Evolutionary conservation across 805 yeast genomes (phyloP), one percentile per base, ranked within the genome.

Genomic region (Ascoidea asiatica): DNA sequence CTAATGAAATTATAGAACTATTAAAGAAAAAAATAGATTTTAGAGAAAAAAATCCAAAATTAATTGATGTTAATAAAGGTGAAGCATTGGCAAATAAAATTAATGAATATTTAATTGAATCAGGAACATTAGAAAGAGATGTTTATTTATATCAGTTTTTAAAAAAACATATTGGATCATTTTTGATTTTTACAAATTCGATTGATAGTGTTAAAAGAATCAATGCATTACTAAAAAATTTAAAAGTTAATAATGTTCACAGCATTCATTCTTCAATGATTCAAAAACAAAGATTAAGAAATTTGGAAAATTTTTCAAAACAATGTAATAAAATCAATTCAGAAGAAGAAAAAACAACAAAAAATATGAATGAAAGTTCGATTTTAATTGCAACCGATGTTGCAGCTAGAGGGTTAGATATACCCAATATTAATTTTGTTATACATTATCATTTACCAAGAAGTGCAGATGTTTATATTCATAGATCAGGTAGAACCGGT

Each of bases 401-500:
- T 40, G 98, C 98, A 2, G 98, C 98, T 4, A 77, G 98, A 69
- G 98, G 98, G 48, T 71, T 92, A 48, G 98, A 92, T 69, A 87
- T 92, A 44, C 82, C 95, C 2, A 75, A 73, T 41, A 89, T 92
- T 43, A 81, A 88, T 53, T 97, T 92, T 61, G 97, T 92, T 42
- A 84, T 90, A 19, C 98, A 92, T 61, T 92, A 90, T 57, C 97
- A 92, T 62, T 70, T 92, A 49, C 97, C 98, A 8, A 72, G 97
- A 50, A 72, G 94, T 15, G 97, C 97, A 0, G 98, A 92, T 57
- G 79, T 87, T 43, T 92, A 92, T 57, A 80, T 92, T 53, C 98
- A 92, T 63, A 74, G 98, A 60, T 85, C 96, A 1, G 98, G 98
- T 49, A 79, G 98, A 73, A 92, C 98, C n/a, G 97, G 95, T 0